These are phyloP conservation scores for Trichoderma sp. DNA, from an alignment of 2,329 filamentous ascomycete genomes.

Conservation along the genomic window DNA sequence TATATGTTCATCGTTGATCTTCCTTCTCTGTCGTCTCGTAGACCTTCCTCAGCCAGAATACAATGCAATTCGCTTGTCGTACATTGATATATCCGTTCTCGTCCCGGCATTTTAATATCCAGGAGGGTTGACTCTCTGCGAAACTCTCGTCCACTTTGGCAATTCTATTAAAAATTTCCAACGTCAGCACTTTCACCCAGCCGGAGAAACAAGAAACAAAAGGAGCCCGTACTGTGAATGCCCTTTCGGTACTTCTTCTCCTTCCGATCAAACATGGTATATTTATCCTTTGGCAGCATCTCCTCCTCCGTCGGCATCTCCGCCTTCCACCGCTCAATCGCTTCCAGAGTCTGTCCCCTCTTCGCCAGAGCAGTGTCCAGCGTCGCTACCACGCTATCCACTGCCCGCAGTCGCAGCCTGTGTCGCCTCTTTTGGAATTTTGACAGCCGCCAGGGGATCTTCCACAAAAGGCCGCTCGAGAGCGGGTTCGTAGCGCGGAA, in stretches of 20 bases:
- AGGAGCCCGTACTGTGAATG: conserved; percentile 80
- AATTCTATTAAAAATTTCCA: conserved; percentile 59
- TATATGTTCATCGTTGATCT: neutral
- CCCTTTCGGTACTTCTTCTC: conserved; percentile 95
- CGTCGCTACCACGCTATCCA: conserved; percentile 84
- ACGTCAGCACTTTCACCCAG: conserved; percentile 27
- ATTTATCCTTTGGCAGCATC: conserved; percentile 96
- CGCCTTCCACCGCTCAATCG: conserved; percentile 85
- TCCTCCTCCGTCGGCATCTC: conserved; percentile 96
- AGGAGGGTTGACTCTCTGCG: conserved; percentile 89
- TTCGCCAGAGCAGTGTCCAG: conserved; percentile 76
- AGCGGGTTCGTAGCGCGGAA: conserved; percentile 79
- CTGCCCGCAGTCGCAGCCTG: conserved; percentile 75
- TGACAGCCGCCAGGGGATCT: conserved; percentile 95
- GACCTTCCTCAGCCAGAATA: neutral
- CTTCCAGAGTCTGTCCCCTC: conserved; percentile 70
- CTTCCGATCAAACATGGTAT: conserved; percentile 96
- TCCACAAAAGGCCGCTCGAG: conserved; percentile 85
- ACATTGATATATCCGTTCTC: conserved; percentile 1
- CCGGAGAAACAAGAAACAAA: neutral
- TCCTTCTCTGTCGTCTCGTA: neutral
- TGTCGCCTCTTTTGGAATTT: conserved; percentile 87
- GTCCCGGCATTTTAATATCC: conserved; percentile 67
- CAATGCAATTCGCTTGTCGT: conserved; percentile 6
- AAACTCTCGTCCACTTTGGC: conserved; percentile 93